Evolutionary conservation across 495 filamentous ascomycete species (phyloP).

Genomic region (Letharia columbiana): DNA sequence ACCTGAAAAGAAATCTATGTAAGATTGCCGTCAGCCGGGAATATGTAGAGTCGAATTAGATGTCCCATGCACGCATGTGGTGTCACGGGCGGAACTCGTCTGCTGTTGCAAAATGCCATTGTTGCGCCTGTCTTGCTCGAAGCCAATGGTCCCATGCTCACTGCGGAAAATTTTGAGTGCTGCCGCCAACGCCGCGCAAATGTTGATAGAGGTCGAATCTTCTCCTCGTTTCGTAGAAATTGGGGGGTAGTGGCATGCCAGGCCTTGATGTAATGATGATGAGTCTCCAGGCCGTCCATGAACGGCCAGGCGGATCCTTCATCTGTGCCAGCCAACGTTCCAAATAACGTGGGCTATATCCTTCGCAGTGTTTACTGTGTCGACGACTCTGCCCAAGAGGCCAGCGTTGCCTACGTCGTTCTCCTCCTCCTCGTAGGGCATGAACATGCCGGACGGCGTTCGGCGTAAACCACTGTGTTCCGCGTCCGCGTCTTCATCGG

Average conservation of each 20-base stretch:
- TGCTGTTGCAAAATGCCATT: neutral
- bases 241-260: neutral
- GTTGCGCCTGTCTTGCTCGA: neutral
- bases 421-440: conserved; percentile 71
- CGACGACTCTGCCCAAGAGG: conserved; percentile 74
- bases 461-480: conserved; percentile 52
- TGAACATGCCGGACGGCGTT: conserved; percentile 75
- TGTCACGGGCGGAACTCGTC: neutral
- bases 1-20: conserved; percentile 9
- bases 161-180: conserved; percentile 2
- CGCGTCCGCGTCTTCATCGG: conserved; percentile 23
- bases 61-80: neutral
- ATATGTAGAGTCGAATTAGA: conserved; percentile 1
- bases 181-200: conserved; percentile 18
- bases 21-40: neutral
- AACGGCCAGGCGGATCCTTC: conserved; percentile 23
- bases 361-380: conserved; percentile 91
- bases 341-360: conserved; percentile 96
- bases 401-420: conserved; percentile 47
- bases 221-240: neutral
- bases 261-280: neutral
- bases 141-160: neutral
- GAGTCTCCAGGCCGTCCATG: neutral
- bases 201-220: neutral
- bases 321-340: conserved; percentile 93